Conservation (phyloP, 2,329 filamentous ascomycete species). For the Tolypocladium album region DNA sequence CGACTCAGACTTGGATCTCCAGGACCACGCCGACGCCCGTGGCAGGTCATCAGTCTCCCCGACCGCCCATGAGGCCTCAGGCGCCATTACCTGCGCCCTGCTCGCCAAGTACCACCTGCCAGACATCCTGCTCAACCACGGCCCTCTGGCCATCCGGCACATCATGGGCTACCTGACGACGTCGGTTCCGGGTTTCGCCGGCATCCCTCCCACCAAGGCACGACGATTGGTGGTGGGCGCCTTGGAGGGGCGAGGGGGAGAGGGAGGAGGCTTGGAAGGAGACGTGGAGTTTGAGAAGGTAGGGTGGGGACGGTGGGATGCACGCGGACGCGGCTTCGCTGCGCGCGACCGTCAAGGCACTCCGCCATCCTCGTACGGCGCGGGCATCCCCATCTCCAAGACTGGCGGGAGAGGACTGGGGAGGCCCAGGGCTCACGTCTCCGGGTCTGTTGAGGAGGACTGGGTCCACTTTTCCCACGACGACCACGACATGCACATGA, state of each 20-base stretch:
- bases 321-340: conserved; percentile 58
- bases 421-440: conserved; percentile 36
- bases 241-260: conserved; percentile 65
- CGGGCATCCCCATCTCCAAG: conserved; percentile 47
- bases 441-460: conserved; percentile 54
- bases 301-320: conserved; percentile 95
- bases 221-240: conserved; percentile 86
- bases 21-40: conserved; percentile 38
- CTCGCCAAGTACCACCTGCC: conserved; percentile 85
- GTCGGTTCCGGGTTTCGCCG: conserved; percentile 83
- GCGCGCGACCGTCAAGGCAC: conserved; percentile 32
- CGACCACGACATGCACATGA: conserved; percentile 54
- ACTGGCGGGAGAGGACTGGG: conserved; percentile 30
- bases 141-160: conserved; percentile 86
- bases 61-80: conserved; percentile 55
- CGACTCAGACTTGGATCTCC: conserved; percentile 81
- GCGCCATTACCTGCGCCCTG: conserved; percentile 74
- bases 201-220: conserved; percentile 81
- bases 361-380: conserved; percentile 30
- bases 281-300: conserved; percentile 89
- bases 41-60: conserved; percentile 33
- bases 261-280: conserved; percentile 51
- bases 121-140: conserved; percentile 79
- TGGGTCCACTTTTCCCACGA: conserved; percentile 70
- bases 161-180: conserved; percentile 92